phyloP scores from a whole-genome alignment of 2,329 filamentous ascomycete genomes.

The Ophiosphaerella herpotricha region DNA sequence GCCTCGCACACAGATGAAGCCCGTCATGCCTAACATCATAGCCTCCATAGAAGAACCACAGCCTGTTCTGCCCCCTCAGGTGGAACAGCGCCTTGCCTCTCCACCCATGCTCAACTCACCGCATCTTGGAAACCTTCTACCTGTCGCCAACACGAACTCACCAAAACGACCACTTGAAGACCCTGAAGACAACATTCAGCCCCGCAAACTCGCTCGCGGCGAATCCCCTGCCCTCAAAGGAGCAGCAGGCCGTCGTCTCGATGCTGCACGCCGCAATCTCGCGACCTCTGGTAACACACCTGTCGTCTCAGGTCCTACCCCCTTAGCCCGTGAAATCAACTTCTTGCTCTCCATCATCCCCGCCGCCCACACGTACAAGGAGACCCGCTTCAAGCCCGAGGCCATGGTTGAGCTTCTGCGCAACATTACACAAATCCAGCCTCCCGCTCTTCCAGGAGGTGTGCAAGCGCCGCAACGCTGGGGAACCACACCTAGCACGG shows the following conservation, averaged over 20 bases:
- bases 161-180: conserved; percentile 55
- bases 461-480: conserved; percentile 24
- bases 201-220: conserved; percentile 85
- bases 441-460: conserved; percentile 14
- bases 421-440: conserved; percentile 43
- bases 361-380: conserved; percentile 71
- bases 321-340: conserved; percentile 69
- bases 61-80: conserved; percentile 19
- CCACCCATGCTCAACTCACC: conserved; percentile 38
- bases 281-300: conserved; percentile 35
- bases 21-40: conserved; percentile 40
- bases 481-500: conserved; percentile 31
- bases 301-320: conserved; percentile 55
- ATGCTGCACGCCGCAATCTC: conserved; percentile 67
- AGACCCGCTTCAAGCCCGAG: conserved; percentile 69
- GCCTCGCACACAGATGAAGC: conserved; percentile 73
- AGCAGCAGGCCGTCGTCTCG: conserved; percentile 80
- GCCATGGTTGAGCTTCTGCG: conserved; percentile 75
- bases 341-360: conserved; percentile 72
- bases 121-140: conserved; percentile 28
- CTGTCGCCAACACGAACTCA: conserved; percentile 39
- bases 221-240: conserved; percentile 86
- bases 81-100: conserved; percentile 32
- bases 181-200: conserved; percentile 76
- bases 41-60: conserved; percentile 38